Conservation (phyloP, 148 eudicot genomes). For the Rhododendron ferrugineum region DNA sequence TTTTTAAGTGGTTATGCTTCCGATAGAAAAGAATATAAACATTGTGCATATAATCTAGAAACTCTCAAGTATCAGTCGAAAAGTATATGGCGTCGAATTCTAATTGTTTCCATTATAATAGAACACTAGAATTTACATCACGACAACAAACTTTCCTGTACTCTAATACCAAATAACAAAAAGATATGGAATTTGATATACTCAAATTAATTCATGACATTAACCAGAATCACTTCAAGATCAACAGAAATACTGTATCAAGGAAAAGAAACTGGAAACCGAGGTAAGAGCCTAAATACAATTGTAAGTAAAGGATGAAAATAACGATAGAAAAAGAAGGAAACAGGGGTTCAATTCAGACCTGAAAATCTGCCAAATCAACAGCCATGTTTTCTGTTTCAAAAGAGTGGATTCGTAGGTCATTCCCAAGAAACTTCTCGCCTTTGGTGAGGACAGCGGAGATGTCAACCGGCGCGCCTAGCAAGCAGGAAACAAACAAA, state of each 20-base stretch:
- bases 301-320: background rate
- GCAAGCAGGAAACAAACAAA: too few relatives aligned
- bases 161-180: background rate
- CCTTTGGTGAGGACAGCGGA: conserved; percentile 22
- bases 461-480: background rate
- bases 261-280: background rate
- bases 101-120: background rate
- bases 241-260: background rate
- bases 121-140: background rate
- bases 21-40: background rate
- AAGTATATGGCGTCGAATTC: background rate
- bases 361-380: conserved; percentile 39
- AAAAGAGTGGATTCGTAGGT: conserved; percentile 23
- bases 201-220: background rate
- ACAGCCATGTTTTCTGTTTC: conserved; percentile 32
- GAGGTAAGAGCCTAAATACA: background rate
- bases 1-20: background rate
- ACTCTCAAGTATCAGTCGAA: background rate
- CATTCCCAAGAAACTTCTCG: conserved; percentile 21
- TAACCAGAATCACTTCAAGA: background rate
- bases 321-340: background rate
- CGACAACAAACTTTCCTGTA: background rate
- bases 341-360: conserved; percentile 10
- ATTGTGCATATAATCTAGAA: background rate
- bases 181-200: background rate